Evolutionary conservation across 495 filamentous ascomycete species (phyloP), one percentile per base, ranked within the genome.

Genomic region (Chlorociboria aeruginascens): DNA sequence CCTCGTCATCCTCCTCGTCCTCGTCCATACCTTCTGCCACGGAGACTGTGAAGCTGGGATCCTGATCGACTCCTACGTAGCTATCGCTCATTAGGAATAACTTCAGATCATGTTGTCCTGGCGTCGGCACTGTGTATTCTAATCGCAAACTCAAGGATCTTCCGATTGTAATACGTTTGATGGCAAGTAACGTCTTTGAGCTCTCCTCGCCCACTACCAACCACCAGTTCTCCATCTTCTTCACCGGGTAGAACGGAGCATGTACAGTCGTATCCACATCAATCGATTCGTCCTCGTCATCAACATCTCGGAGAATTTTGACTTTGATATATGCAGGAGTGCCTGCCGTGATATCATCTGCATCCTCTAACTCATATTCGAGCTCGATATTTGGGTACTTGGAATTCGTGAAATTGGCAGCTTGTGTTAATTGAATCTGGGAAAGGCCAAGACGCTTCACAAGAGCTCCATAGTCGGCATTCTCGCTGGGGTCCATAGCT

Each of bases 221-320:
- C 89, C 90, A 99, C 78, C 78, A 81, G 60, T 87, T 96, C 76
- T 99, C 93, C 75, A 86, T 88, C 76, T 99, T 99, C 61, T 79
- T 78, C 41, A 58, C 73, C 8, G 92, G 89, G 61, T 89, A 99
- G 76, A 95, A 99, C 8, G 92, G 92, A 48, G 92, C 90, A 62
- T 97, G 88, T 3, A 96, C 92, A 34, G 83, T 82, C 0, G 83
- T 78, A 59, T 95, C 84, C 2, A 82, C 74, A 54, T 92, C 85
- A 28, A 78, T 75, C 33, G 78, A 72, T 46, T 76, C 73, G 31
- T 68, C 62, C 12, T 75, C 71, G 28, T 67, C 66, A 31, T 79
- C 79, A 0, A 93, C 67, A 43, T 95, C 88, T 14, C 92, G 83
- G 61, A 89, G 81, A 52, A 97, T 82, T 59, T 80, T 82, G 61